phyloP scores from a whole-genome alignment of 2,329 filamentous ascomycete genomes.

The Paraconiothyrium sp. region DNA sequence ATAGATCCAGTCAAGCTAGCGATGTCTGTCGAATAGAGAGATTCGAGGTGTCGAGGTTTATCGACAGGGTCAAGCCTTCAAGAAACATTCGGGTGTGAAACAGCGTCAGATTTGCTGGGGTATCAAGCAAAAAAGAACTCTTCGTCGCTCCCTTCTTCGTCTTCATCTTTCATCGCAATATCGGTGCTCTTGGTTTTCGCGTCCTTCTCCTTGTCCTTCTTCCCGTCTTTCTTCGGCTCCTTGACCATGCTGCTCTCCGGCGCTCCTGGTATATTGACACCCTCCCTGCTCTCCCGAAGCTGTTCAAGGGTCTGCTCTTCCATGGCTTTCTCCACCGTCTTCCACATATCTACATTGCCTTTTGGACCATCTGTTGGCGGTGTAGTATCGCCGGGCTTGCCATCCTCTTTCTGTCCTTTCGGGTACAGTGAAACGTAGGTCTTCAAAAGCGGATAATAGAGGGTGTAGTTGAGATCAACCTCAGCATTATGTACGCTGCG shows the following conservation, averaged over 20 bases:
- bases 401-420: conserved; percentile 30
- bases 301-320: conserved; percentile 64
- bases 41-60: no score
- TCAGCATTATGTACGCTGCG: conserved; percentile 72
- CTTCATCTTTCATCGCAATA: conserved; percentile 27
- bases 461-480: conserved; percentile 79
- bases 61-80: not conserved
- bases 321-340: conserved; percentile 71
- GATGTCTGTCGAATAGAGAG: no score
- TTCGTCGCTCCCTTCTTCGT: conserved; percentile 38
- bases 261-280: conserved; percentile 31
- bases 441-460: conserved; percentile 75
- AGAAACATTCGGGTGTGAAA: not conserved
- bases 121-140: conserved; percentile 42
- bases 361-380: conserved; percentile 52
- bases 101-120: no score
- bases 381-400: conserved; percentile 16
- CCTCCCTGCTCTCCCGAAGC: conserved; percentile 63
- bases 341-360: conserved; percentile 72
- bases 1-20: no score
- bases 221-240: conserved; percentile 28
- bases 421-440: conserved; percentile 71
- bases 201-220: conserved; percentile 23
- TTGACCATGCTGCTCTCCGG: conserved; percentile 6
- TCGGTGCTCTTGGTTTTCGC: conserved; percentile 26